phyloP scores from a whole-genome alignment of 352 stramenopile species.

The Globisporangium orthogonon region DNA sequence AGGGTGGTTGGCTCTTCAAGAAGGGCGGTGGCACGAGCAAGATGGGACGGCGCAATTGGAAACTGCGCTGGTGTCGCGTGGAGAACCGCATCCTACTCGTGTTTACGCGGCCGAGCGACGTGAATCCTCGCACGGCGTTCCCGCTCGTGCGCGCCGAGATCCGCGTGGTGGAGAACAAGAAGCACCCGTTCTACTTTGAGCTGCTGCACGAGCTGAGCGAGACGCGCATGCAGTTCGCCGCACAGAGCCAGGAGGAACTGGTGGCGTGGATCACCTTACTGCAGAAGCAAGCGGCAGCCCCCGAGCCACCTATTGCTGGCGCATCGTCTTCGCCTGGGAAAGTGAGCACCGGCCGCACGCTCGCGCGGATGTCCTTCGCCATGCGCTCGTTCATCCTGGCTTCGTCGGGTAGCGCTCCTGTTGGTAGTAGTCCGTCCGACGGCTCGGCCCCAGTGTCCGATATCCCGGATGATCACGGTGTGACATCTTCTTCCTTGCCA shows the following conservation, averaged over 20 bases:
- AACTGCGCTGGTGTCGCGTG: constrained; percentile 65
- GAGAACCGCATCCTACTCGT: constrained; percentile 72
- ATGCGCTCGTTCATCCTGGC: constrained; percentile 79
- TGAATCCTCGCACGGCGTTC: constrained; percentile 55
- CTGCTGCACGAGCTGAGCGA: constrained; percentile 66
- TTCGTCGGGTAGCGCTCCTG: constrained; percentile 17
- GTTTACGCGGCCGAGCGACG: constrained; percentile 43
- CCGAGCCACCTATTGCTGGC: constrained; percentile 27
- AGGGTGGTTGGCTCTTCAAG: constrained; percentile 64
- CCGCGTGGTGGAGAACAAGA: constrained; percentile 56
- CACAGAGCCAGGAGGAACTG: constrained; percentile 55
- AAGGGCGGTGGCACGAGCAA: constrained; percentile 71
- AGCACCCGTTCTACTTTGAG: constrained; percentile 78
- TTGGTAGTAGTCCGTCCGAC: background rate
- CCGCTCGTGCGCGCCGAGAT: constrained; percentile 58
- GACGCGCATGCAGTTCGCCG: constrained; percentile 71
- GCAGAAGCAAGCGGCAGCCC: constrained; percentile 33
- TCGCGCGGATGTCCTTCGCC: constrained; percentile 65
- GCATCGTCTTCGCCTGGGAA: constrained; percentile 28
- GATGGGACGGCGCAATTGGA: constrained; percentile 77
- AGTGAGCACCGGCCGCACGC: constrained; percentile 30
- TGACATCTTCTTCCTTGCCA: background rate
- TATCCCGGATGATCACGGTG: constrained; percentile 15
- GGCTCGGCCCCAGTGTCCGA: background rate
- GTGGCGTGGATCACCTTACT: constrained; percentile 52